A percentile compares a stretch with the other conserved stretches of the same genome.
phyloP scores from a whole-genome alignment of 176 grass and related monocot genomes.

The Avena atlantica region DNA sequence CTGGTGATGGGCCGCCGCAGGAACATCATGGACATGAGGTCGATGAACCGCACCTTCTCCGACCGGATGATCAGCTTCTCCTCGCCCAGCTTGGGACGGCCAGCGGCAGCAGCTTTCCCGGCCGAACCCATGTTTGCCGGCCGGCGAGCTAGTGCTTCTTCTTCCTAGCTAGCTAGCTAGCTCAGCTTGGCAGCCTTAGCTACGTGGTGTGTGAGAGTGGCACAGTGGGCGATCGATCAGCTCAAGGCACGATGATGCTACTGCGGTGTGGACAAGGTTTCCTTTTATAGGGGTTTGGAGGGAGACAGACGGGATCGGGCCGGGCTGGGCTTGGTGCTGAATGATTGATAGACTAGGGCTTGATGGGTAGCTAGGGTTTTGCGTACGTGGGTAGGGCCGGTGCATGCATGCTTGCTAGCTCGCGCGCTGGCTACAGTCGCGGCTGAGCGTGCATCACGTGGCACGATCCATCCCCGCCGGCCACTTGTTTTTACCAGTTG shows the following conservation, averaged over 20 bases:
- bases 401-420: not conserved
- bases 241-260: conserved; percentile 27
- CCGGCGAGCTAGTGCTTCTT: not conserved
- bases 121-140: not conserved
- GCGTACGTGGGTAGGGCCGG: not conserved
- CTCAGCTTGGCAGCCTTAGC: not conserved
- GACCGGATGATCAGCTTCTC: conserved; percentile 61
- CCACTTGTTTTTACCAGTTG: not conserved
- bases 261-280: not conserved
- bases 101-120: not conserved
- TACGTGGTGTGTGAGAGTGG: conserved; percentile 2
- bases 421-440: not conserved
- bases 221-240: not conserved
- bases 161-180: not conserved
- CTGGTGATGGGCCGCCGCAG: conserved; percentile 46
- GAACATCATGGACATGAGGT: conserved; percentile 52
- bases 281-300: conserved; percentile 45
- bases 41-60: conserved; percentile 61
- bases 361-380: not conserved
- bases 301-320: not conserved
- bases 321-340: not conserved
- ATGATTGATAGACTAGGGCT: not conserved
- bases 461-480: not conserved
- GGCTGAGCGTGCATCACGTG: conserved; percentile 31
- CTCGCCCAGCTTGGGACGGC: conserved; percentile 40